Conservation (phyloP, 2,329 filamentous ascomycete species). For the Fusarium xylarioides region DNA sequence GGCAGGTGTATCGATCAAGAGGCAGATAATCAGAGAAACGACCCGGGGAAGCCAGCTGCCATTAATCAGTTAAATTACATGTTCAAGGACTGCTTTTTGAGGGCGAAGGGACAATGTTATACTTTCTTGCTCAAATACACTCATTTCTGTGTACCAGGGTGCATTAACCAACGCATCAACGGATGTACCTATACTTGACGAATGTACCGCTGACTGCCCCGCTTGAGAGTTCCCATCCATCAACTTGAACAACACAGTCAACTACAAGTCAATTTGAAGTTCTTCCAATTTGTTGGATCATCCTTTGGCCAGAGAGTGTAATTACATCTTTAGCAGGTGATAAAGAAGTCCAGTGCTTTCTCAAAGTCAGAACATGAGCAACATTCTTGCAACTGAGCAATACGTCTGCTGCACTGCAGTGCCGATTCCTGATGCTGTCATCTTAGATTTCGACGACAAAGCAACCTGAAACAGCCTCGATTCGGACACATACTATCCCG, state of each 20-base stretch:
- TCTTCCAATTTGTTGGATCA: too few relatives aligned
- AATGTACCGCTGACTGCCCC: constrained; percentile 7
- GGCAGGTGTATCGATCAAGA: background rate
- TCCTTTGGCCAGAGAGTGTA: background rate
- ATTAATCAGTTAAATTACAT: background rate
- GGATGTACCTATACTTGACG: constrained; percentile 25
- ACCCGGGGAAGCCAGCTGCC: background rate
- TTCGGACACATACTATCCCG: background rate
- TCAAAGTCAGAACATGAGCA: background rate
- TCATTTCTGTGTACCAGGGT: constrained; percentile 7
- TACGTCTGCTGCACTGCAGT: background rate
- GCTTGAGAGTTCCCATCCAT: background rate
- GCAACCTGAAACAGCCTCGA: background rate
- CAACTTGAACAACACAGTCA: background rate
- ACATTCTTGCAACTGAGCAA: background rate
- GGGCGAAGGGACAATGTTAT: background rate
- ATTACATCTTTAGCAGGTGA: background rate
- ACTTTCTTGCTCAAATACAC: constrained; percentile 35
- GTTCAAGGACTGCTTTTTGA: background rate
- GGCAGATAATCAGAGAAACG: background rate
- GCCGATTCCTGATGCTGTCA: background rate
- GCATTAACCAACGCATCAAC: background rate
- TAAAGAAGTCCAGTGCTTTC: background rate
- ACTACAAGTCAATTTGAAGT: background rate
- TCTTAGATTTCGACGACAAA: background rate